phyloP scores from a whole-genome alignment of 345 rosid genomes.

The Eucalyptus regnans region DNA sequence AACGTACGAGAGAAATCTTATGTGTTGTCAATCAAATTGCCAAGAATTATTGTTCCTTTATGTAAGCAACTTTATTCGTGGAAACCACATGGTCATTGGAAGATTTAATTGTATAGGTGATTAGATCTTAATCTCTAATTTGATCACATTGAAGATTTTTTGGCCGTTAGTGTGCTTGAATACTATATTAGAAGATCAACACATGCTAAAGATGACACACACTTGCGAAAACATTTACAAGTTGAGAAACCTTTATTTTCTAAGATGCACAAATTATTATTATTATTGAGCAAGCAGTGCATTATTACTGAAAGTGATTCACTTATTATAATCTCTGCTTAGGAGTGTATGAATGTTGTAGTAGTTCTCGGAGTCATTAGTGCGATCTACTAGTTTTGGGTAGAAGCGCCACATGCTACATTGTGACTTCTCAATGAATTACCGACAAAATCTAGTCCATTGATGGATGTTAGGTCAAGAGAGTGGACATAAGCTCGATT shows the following conservation, averaged over 20 bases:
- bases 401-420: too few species aligned
- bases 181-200: too few species aligned
- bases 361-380: background rate
- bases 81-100: background rate
- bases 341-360: background rate
- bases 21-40: background rate
- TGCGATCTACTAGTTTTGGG: background rate
- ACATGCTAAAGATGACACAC: too few species aligned
- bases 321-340: too few species aligned
- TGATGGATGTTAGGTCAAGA: too few species aligned
- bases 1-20: background rate
- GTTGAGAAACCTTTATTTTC: background rate
- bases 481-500: too few species aligned
- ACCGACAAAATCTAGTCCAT: too few species aligned
- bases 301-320: too few species aligned
- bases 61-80: background rate
- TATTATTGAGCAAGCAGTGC: background rate
- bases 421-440: too few species aligned
- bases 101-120: background rate
- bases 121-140: too few species aligned
- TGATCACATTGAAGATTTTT: background rate
- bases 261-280: background rate
- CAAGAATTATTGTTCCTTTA: background rate
- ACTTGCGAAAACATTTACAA: background rate
- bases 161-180: background rate